Conservation (phyloP, 2,329 filamentous ascomycete species). For the Lachnellula willkommii region DNA sequence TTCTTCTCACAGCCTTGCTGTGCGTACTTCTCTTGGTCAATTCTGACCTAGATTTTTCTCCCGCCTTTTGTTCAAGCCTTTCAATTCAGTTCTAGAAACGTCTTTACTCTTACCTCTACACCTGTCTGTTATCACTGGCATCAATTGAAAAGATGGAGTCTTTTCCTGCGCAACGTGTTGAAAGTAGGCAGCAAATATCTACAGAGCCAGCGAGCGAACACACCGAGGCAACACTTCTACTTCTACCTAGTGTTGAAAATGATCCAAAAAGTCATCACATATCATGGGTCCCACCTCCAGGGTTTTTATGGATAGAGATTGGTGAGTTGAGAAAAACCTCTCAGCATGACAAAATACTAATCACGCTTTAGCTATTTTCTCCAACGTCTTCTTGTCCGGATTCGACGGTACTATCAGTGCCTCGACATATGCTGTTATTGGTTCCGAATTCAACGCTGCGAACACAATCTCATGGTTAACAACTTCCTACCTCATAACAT, state of each 20-base stretch:
- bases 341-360: neutral
- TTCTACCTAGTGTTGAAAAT: neutral
- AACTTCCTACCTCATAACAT: conserved; percentile 66
- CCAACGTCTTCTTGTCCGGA: conserved; percentile 59
- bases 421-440: conserved; percentile 67
- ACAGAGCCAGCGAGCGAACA: too few relatives aligned
- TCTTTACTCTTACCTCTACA: too few relatives aligned
- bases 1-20: too few relatives aligned
- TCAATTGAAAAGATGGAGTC: too few relatives aligned
- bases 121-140: too few relatives aligned
- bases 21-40: too few relatives aligned
- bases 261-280: neutral
- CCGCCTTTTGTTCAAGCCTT: too few relatives aligned
- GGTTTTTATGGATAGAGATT: conserved; percentile 53
- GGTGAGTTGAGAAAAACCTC: conserved; percentile 27
- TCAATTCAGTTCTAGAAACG: too few relatives aligned
- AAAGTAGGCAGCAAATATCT: too few relatives aligned
- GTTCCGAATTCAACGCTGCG: conserved; percentile 66
- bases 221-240: neutral
- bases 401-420: conserved; percentile 72
- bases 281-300: conserved; percentile 17
- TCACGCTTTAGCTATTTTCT: conserved; percentile 47
- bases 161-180: too few relatives aligned
- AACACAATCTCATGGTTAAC: conserved; percentile 72
- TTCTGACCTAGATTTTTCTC: too few relatives aligned